Conservation (phyloP, 2,329 filamentous ascomycete genomes). For the Amesomyces nigricolor region DNA sequence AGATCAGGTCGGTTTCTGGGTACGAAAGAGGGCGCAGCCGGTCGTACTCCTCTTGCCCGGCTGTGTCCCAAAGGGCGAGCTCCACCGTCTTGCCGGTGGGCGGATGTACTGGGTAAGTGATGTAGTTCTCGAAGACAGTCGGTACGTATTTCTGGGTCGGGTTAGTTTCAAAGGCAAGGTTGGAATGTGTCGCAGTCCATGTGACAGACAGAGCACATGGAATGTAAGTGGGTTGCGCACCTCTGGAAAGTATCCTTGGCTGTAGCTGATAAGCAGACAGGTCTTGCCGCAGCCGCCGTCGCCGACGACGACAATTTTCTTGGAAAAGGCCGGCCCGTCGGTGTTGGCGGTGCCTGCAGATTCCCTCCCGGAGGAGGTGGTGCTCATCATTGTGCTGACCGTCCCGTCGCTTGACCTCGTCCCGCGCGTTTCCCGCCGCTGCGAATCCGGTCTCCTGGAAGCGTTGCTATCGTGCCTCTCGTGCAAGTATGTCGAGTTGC, state of each 20-base stretch:
- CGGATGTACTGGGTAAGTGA: conserved; percentile 88
- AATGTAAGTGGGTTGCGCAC: conserved; percentile 44
- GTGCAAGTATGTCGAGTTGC: conserved; percentile 48
- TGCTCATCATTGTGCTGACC: conserved; percentile 79
- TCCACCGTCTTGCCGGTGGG: conserved; percentile 90
- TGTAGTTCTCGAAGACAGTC: conserved; percentile 99
- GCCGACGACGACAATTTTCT: conserved; percentile 98
- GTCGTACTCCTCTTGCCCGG: conserved; percentile 98
- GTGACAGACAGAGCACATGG: not conserved
- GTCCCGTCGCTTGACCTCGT: conserved; percentile 80
- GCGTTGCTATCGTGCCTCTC: conserved; percentile 39
- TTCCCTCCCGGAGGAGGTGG: conserved; percentile 62
- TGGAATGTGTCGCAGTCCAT: not conserved
- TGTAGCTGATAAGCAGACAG: conserved; percentile 96
- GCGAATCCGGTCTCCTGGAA: conserved; percentile 33
- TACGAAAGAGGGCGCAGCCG: conserved; percentile 91
- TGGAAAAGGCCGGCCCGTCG: conserved; percentile 87
- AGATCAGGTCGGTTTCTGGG: conserved; percentile 94
- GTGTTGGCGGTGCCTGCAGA: conserved; percentile 80
- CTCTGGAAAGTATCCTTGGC: conserved; percentile 98
- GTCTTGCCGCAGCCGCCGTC: conserved; percentile 99
- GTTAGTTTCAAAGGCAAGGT: not conserved
- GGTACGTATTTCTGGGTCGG: conserved; percentile 91
- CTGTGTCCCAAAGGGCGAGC: conserved; percentile 96
- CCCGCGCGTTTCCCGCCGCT: conserved; percentile 45